Conservation (phyloP, 148 eudicot genomes). For the Rhododendron griersonianum region DNA sequence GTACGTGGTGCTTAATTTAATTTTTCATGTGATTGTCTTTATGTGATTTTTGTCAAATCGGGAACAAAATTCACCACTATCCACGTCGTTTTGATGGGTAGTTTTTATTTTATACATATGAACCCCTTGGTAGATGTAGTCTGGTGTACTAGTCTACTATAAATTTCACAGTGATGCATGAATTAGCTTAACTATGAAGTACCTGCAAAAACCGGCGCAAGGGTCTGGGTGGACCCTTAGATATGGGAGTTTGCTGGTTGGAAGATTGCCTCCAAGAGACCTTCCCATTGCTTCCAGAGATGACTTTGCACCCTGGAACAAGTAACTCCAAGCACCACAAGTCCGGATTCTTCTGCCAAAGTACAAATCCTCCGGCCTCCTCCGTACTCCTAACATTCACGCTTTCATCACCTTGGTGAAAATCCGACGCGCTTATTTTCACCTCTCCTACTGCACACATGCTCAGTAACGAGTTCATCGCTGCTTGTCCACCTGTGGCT, state of each 20-base stretch:
- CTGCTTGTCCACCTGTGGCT: slow-evolving; percentile 80
- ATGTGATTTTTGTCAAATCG: background rate
- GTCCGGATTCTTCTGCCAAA: slow-evolving; percentile 89
- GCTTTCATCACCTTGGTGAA: slow-evolving; percentile 61
- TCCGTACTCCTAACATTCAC: slow-evolving; percentile 53
- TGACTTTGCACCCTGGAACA: slow-evolving; percentile 84
- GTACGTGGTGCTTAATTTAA: too few relatives aligned
- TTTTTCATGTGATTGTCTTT: background rate
- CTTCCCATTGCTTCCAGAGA: slow-evolving; percentile 84
- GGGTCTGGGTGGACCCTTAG: slow-evolving; percentile 72
- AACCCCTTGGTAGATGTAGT: background rate
- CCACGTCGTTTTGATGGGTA: background rate
- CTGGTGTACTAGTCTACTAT: background rate
- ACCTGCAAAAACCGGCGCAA: slow-evolving; percentile 88
- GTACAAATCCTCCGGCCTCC: slow-evolving; percentile 82
- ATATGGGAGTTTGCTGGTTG: slow-evolving; percentile 46
- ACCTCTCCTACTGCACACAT: slow-evolving; percentile 84
- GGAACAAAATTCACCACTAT: background rate
- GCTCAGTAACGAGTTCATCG: slow-evolving; percentile 62
- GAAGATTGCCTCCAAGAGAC: slow-evolving; percentile 89
- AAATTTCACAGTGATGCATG: background rate
- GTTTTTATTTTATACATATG: background rate
- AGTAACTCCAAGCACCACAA: slow-evolving; percentile 77
- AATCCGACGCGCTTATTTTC: slow-evolving; percentile 67
- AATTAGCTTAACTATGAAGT: background rate